A percentile compares a stretch with the other conserved stretches of the same genome.
Conservation (phyloP, 2,329 filamentous ascomycete species). For the Fusarium sp. region DNA sequence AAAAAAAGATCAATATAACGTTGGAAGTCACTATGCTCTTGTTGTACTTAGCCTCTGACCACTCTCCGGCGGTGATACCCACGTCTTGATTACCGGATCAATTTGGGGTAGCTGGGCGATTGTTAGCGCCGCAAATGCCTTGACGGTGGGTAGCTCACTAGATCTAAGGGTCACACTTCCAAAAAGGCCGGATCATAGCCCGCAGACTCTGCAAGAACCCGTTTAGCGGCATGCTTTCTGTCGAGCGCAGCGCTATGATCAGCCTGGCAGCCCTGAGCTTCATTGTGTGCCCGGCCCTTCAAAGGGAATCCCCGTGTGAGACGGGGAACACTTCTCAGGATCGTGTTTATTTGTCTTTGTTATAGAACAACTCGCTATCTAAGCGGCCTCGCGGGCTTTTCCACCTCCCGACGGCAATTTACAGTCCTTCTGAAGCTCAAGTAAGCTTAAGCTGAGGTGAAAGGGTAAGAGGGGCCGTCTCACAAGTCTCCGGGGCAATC, state of each 20-base stretch:
- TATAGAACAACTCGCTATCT: accelerated
- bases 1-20: background rate
- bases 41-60: background rate
- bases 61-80: background rate
- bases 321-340: accelerated
- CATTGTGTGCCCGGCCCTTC: accelerated
- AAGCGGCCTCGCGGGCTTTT: background rate
- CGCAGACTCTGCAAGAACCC: background rate
- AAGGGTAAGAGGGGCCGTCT: background rate
- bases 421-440: background rate
- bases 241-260: background rate
- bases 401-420: background rate
- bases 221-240: background rate
- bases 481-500: background rate
- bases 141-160: background rate
- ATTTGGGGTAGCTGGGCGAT: background rate
- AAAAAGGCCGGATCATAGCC: background rate
- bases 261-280: background rate
- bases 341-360: background rate
- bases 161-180: background rate
- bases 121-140: background rate
- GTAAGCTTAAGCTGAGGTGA: accelerated
- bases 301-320: accelerated
- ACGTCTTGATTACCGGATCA: background rate
- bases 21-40: background rate